Evolutionary conservation across 108 stramenopile species (phyloP), one percentile per base, ranked within the genome.

Genomic region (Parietichytrium sp.): DNA sequence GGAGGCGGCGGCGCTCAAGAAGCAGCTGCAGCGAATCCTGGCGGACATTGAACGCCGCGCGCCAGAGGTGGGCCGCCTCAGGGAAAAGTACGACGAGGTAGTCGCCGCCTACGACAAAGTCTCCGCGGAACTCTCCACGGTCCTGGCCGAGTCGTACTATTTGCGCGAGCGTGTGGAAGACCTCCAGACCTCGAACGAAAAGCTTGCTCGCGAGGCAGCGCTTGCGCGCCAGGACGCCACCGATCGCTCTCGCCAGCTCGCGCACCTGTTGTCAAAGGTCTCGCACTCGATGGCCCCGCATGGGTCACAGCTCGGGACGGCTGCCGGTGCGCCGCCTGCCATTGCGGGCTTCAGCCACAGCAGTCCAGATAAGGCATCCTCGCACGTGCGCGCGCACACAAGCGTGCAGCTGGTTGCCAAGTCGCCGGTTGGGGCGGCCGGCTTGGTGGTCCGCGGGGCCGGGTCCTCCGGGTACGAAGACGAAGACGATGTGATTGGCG

Each of bases 311-410:
- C n/a, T n/a, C n/a, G n/a, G n/a, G n/a, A n/a, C n/a, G n/a, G n/a
- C n/a, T n/a, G n/a, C n/a, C n/a, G n/a, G n/a, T n/a, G n/a, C n/a
- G n/a, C n/a, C n/a, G n/a, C n/a, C n/a, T n/a, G n/a, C n/a, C n/a
- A n/a, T n/a, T n/a, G n/a, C n/a, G n/a, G n/a, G n/a, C n/a, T n/a
- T n/a, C n/a, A 72, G 38, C 1, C 61, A 6, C 33, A 72, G 61
- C 61, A 45, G 10, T n/a, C 36, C 38, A 42, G 36, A 45, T 36
- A 16, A 7, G 61, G 45, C 61, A 33, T 72, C 61, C 38, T 42
- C 38, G n/a, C 61, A 72, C 15, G 61, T 72, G 13, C 61, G 61
- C 61, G 38, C 36, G 61, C 61, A 45, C 61, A 13, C 45, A 42
- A 33, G 61, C n/a, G 42, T 42, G 8, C 61, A 72, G 20, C 61